These are phyloP conservation scores for Euphorbia tirucalli DNA, from an alignment of 345 rosid genomes.

Conservation along the genomic window DNA sequence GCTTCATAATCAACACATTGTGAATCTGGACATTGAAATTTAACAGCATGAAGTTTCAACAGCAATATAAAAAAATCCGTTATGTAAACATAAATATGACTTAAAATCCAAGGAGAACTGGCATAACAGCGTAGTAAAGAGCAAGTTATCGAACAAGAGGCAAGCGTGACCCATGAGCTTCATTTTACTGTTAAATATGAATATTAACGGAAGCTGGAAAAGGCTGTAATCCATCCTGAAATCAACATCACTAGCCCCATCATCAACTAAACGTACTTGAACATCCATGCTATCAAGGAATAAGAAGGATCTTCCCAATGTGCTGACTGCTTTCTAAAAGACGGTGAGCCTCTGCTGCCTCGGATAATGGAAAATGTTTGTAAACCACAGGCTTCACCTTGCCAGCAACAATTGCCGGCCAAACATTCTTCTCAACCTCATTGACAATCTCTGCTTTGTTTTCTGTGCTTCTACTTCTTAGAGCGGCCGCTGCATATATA, in stretches of 20 bases:
- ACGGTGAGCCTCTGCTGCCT: constrained; percentile 70
- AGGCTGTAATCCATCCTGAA: neutral
- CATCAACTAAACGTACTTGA: no score
- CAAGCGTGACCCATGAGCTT: neutral
- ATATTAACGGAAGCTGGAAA: neutral
- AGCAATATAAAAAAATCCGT: no score
- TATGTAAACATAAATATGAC: neutral
- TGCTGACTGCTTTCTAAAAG: constrained; percentile 79
- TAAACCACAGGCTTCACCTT: constrained; percentile 70
- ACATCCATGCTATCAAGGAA: constrained; percentile 40
- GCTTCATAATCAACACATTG: no score
- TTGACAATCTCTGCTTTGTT: constrained; percentile 65
- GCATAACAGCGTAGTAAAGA: no score
- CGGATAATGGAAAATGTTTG: constrained; percentile 47
- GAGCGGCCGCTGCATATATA: constrained; percentile 59
- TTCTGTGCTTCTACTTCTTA: constrained; percentile 62
- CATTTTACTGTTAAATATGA: constrained; percentile 2
- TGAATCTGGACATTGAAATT: neutral
- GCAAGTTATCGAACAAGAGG: neutral
- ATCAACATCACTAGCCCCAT: no score
- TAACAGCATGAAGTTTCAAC: neutral
- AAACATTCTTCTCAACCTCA: constrained; percentile 78
- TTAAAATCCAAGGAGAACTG: neutral
- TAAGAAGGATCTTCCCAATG: constrained; percentile 75
- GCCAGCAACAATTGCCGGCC: constrained; percentile 73